These are phyloP conservation scores for Cordyceps cateniannulata DNA, from an alignment of 2,329 filamentous ascomycete species.

Conservation along the genomic window DNA sequence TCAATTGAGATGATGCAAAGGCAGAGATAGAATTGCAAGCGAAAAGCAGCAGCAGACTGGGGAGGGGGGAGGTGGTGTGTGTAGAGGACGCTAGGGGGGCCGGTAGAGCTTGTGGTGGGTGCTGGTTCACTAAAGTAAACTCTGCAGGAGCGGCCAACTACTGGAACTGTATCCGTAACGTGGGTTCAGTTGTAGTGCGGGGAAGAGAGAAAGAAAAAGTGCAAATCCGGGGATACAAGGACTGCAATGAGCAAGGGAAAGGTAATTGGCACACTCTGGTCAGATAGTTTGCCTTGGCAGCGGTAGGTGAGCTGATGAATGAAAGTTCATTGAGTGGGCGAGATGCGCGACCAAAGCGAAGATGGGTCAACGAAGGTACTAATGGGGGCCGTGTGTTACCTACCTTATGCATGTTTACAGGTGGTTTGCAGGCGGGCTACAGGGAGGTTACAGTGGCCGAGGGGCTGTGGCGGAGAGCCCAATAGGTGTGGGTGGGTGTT, in stretches of 20 bases:
- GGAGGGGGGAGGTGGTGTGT: background rate
- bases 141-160: background rate
- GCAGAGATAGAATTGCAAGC: background rate
- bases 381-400: background rate
- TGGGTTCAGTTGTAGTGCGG: background rate
- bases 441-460: background rate
- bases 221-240: slow-evolving; percentile 4
- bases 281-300: background rate
- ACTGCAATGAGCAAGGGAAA: background rate
- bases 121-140: background rate
- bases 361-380: background rate
- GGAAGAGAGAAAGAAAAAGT: background rate
- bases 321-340: background rate
- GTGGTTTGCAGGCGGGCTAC: background rate
- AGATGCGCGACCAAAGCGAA: slow-evolving; percentile 4
- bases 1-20: background rate
- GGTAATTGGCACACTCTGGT: background rate
- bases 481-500: background rate
- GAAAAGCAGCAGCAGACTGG: background rate
- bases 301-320: background rate
- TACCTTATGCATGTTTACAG: background rate
- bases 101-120: background rate
- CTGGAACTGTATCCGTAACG: background rate
- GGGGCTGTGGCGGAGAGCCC: background rate
- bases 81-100: background rate